Evolutionary conservation across 2,329 filamentous ascomycete species (phyloP), one percentile per base, ranked within the genome.

Genomic region (Microdochium nivale): DNA sequence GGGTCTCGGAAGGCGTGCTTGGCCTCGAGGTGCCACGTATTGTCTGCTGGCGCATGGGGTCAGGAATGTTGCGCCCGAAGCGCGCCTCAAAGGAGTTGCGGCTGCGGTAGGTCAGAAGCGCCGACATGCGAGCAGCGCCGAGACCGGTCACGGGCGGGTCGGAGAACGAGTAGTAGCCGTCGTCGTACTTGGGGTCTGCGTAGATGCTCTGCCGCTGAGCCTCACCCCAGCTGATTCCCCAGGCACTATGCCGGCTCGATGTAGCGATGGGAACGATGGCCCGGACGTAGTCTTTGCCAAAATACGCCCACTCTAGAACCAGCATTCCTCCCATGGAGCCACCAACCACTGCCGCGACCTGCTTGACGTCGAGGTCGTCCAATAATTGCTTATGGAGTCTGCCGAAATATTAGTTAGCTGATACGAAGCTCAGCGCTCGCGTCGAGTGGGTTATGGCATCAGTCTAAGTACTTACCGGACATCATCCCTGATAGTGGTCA

Each of bases 181-280:
- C 91, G 55, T 96, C 90, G 68, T 99, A 99, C 73, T 96, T 97
- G 30, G 94, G 94, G 66, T 99, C 94, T 37, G 90, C 91, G 71
- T 97, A 99, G 66, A 99, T 97, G 77, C 87, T 91, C 70, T 94
- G 88, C 49, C 89, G 79, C 67, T 95, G 89, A 3, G 88, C 88
- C 66, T 94, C 89, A 43, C 88, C 88, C 89, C 89, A 95, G 69
- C 87, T 91, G 62, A 94, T 95, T 24, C 89, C 86, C 89, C 89
- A 95, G 4, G 89, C 89, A 61, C 88, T 92, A 68, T 94, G 90
- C 43, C 86, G 77, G 59, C 87, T 88, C 8, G 88, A 92, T 5
- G 89, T 94, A 23, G 89, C 89, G 60, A 95, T 92, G 14, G 89
- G 87, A 10, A 94, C 85, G 59, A 94, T 84, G 57, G 78, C 84